Conservation (phyloP, 2,329 filamentous ascomycete genomes). For the Sclerotiophoma versabilis region DNA sequence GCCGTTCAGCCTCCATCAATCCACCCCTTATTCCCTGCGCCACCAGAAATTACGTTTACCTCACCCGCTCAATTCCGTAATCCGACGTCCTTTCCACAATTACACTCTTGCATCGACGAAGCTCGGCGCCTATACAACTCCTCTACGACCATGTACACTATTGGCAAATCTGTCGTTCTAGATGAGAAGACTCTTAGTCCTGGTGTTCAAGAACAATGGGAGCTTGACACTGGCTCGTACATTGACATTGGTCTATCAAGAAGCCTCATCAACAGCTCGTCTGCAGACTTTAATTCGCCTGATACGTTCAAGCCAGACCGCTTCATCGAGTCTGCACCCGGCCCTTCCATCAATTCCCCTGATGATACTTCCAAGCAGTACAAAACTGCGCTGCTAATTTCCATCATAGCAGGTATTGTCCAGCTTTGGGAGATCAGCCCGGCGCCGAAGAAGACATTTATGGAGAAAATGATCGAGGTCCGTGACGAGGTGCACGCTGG, state of each 20-base stretch:
- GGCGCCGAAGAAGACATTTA: constrained; percentile 43
- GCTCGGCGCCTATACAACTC: constrained; percentile 39
- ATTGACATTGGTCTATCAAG: constrained; percentile 43
- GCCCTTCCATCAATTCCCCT: constrained; percentile 26
- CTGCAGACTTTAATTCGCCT: constrained; percentile 31
- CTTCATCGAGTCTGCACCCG: constrained; percentile 26
- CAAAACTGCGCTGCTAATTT: constrained; percentile 34
- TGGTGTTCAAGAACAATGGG: constrained; percentile 34
- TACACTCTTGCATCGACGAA: constrained; percentile 44
- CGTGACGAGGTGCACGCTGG: constrained; percentile 39
- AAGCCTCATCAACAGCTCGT: constrained; percentile 40
- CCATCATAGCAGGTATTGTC: constrained; percentile 41
- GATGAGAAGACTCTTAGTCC: constrained; percentile 28
- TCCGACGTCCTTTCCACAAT: constrained; percentile 30
- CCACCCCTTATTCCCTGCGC: constrained; percentile 46
- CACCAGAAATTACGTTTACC: constrained; percentile 40
- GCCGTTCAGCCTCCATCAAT: constrained; percentile 46
- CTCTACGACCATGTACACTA: constrained; percentile 28
- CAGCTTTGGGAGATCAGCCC: constrained; percentile 47
- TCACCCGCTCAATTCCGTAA: constrained; percentile 19
- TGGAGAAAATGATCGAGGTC: constrained; percentile 44
- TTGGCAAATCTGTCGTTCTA: constrained; percentile 32
- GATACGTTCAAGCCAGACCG: constrained; percentile 37
- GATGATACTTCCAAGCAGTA: constrained; percentile 25
- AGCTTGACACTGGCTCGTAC: constrained; percentile 35